These are phyloP conservation scores for Tephrocybe rancida DNA, from an alignment of 768 basidiomycete genomes.

Conservation along the genomic window DNA sequence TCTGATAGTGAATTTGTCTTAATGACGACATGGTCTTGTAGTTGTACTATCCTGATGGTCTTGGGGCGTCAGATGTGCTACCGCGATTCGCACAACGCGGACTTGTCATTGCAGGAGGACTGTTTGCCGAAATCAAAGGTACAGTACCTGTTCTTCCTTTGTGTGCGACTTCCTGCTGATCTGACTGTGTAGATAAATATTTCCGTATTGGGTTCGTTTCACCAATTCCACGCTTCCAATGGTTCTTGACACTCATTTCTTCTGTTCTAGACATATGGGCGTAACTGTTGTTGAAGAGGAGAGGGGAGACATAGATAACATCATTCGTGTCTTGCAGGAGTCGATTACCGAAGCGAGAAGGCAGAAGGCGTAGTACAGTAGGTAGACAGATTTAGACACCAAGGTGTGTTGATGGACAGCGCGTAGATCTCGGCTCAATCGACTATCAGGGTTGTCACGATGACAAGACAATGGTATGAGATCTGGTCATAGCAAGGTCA, in stretches of 20 bases:
- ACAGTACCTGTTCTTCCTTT: constrained; percentile 17
- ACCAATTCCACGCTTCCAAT: not conserved
- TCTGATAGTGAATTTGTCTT: not conserved
- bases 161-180: not conserved
- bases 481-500: too few relatives aligned
- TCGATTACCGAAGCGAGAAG: constrained; percentile 45
- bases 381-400: not conserved
- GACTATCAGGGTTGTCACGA: not conserved
- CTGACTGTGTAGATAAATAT: constrained; percentile 63
- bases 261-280: constrained; percentile 81
- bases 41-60: constrained; percentile 83
- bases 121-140: constrained; percentile 86
- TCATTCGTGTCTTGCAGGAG: constrained; percentile 68
- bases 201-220: constrained; percentile 81
- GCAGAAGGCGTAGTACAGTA: constrained; percentile 29
- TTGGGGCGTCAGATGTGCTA: constrained; percentile 76
- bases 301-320: constrained; percentile 75
- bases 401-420: not conserved
- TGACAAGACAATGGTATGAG: not conserved
- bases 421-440: not conserved
- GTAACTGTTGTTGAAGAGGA: constrained; percentile 69
- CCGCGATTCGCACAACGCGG: constrained; percentile 71
- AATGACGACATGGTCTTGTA: constrained; percentile 22
- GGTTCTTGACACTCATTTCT: constrained; percentile 1
- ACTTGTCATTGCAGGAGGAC: constrained; percentile 85